These are phyloP conservation scores for Basipetospora chlamydospora DNA, from an alignment of 2,329 filamentous ascomycete species.

Conservation along the genomic window DNA sequence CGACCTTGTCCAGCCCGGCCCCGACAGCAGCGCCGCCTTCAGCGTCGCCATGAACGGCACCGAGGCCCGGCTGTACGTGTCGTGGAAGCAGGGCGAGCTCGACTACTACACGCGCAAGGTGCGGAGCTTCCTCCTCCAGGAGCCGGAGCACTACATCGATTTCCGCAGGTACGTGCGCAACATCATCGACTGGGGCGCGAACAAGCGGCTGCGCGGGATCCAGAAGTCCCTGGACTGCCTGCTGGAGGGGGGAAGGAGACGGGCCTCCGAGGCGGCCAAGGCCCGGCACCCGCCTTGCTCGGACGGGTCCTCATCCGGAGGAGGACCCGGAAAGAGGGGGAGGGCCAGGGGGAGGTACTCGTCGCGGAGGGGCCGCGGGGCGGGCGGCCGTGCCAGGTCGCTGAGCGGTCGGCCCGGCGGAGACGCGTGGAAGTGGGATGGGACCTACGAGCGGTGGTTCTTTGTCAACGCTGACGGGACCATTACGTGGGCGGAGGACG, in stretches of 20 bases:
- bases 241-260: slow-evolving; percentile 8
- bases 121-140: slow-evolving; percentile 16
- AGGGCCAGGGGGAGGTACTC: too few species aligned
- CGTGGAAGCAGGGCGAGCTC: slow-evolving; percentile 19
- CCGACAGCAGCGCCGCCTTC: too few species aligned
- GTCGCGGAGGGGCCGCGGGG: too few species aligned
- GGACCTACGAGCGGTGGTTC: too few species aligned
- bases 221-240: slow-evolving; percentile 8
- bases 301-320: too few species aligned
- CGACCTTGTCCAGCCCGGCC: too few species aligned
- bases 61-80: slow-evolving; percentile 18
- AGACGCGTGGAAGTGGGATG: too few species aligned
- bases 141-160: slow-evolving; percentile 13
- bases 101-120: slow-evolving; percentile 16
- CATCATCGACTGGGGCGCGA: slow-evolving; percentile 21
- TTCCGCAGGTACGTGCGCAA: slow-evolving; percentile 19
- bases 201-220: slow-evolving; percentile 15
- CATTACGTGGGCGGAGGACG: too few species aligned
- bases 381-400: too few species aligned
- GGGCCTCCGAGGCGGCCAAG: slow-evolving; percentile 9
- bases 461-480: too few species aligned
- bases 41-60: slow-evolving; percentile 20
- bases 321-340: too few species aligned
- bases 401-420: too few species aligned
- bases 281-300: not conserved